Base-by-base conservation (phyloP, 1,284 basidiomycete species). In the Apiotrichum akiyoshidainum region DNA sequence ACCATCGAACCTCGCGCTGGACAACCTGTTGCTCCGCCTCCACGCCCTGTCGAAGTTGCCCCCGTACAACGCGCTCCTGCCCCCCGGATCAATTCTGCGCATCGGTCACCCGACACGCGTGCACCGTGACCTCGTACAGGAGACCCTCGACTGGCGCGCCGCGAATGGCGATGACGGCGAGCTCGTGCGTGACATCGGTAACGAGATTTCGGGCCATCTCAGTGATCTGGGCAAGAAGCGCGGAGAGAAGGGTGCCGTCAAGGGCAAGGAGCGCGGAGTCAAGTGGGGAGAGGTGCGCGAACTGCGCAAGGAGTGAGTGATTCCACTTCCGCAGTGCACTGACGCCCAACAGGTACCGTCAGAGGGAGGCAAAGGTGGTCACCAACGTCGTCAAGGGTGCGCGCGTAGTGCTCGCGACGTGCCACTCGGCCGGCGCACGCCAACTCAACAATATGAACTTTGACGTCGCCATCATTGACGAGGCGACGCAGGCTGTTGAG, bases 401-500 rank as follows among this genome's bases (percentile, higher is more conserved):
- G 0, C 87, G 90, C 77, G 83, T 97, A 41, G 89, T 98, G 0
- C 78, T 98, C 13, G 87, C 92, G 0, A 98, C 95, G 1, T 97
- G 93, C 65, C 94, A 98, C 78, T 89, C 90, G 5, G 85, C 92
- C 2, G 93, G 93, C 1, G 86, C 88, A 5, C 79, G 87, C 35
- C 90, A 92, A 66, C 78, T 95, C 11, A 83, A 83, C 42, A 85
- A 87, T 60, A 82, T 87, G 60, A 75, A 81, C 3, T 99, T 97
- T 68, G 95, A 98, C 72, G 87, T 92, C 0, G 86, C 93, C 10
- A 88, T 98, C 45, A 92, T 99, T 44, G 95, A 98, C 67, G 95
- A 98, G 78, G 92, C 92, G 0, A 97, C 94, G 0, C 95, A 98
- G 75, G 94, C 92, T 3, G 75, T 96, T n/a, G 94, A 98, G 78